Evolutionary conservation across 2,329 filamentous ascomycete species (phyloP), one percentile per base, ranked within the genome.

Genomic region (Alternaria atra): DNA sequence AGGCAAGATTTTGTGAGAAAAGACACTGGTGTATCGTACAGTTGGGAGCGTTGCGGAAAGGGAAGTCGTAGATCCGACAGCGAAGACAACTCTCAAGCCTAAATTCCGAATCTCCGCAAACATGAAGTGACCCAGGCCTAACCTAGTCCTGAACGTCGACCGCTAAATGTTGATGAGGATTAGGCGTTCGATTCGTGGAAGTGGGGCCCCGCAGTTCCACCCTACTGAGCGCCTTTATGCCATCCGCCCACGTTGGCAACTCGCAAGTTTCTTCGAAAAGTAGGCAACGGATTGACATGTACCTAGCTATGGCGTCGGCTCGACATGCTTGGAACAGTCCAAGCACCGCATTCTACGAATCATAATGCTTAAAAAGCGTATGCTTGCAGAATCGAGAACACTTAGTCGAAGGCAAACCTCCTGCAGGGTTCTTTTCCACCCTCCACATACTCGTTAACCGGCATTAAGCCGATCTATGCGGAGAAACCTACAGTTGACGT

Each of bases 201-300:
- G 68, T 68, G 72, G 72, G 70, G 71, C 70, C 71, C 72, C 73
- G 70, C 69, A 65, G 66, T 68, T 63, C 55, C 60, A 69, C 58
- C 58, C 53, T 57, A 52, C 46, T 43, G 15, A 32, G 62, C 61
- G 27, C 15, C 9, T 35, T 34, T 55, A 35, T 44, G 39, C 40
- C 39, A 20, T 39, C 32, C 40, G 46, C 46, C 17, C 46, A 23
- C 25, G 25, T 32, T 51, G 48, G 39, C 23, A 34, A 13, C 25
- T 43, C 23, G 20, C 37, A 44, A 43, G 39, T 46, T 46, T 35
- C 46, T 29, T 39, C 32, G 17, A 39, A 20, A 56, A 52, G n/a
- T 8, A 13, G 39, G 39, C 29, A 44, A 27, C 39, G 12, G 20
- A 27, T 15, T 34, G 52, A 35, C 32, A 34, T 51, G 39, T 37